Conservation (phyloP, 1,139 yeast species). For the Candida frijolesensis region DNA sequence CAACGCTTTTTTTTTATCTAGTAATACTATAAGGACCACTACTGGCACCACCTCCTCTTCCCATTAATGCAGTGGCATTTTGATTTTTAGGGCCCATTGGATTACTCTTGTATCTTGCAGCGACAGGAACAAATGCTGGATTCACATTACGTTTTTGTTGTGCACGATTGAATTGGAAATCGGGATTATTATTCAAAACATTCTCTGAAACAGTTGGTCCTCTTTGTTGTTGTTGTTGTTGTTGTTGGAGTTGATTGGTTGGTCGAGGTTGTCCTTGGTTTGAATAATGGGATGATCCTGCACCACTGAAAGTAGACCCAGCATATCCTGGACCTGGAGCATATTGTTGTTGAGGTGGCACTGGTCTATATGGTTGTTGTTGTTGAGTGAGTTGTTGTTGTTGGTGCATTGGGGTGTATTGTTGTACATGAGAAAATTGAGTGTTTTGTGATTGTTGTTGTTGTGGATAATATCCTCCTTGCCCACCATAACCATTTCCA, state of each 20-base stretch:
- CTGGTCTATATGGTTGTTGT: conserved; percentile 16
- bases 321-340: conserved; percentile 3
- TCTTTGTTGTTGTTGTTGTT: conserved; percentile 15
- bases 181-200: conserved; percentile 54
- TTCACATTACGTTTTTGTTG: conserved; percentile 22
- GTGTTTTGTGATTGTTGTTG: conserved; percentile 21
- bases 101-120: conserved; percentile 18
- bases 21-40: conserved; percentile 24
- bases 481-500: conserved; percentile 6
- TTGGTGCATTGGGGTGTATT: conserved; percentile 10
- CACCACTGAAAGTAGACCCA: background rate
- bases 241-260: conserved; percentile 12
- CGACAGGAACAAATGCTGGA: conserved; percentile 22
- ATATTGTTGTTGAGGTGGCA: conserved; percentile 15
- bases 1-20: conserved; percentile 7
- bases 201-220: conserved; percentile 48
- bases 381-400: conserved; percentile 15
- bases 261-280: conserved; percentile 14
- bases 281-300: conserved; percentile 1
- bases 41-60: conserved; percentile 17
- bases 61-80: conserved; percentile 17
- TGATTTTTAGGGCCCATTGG: conserved; percentile 10
- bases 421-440: conserved; percentile 17
- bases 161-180: conserved; percentile 54
- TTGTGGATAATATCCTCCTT: conserved; percentile 9